phyloP scores from a whole-genome alignment of 2,329 filamentous ascomycete species.

The Allantophomopsis lycopodina region DNA sequence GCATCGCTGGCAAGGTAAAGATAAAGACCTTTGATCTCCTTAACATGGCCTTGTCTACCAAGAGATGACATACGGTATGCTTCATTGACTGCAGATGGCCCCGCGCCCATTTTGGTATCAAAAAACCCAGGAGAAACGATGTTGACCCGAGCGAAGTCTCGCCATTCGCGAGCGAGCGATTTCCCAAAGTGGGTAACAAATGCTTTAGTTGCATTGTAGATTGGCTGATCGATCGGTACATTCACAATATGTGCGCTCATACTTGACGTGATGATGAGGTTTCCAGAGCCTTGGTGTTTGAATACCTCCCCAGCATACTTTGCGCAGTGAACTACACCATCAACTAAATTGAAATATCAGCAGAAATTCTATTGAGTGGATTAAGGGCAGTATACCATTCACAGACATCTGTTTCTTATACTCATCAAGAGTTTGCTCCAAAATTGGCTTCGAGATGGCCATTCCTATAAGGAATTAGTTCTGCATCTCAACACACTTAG shows the following conservation, averaged over 20 bases:
- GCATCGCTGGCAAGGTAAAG: constrained; percentile 32
- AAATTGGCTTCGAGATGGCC: constrained; percentile 43
- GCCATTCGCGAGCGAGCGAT: constrained; percentile 56
- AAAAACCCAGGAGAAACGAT: constrained; percentile 56
- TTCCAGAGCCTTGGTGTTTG: constrained; percentile 42
- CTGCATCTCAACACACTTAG: constrained; percentile 48
- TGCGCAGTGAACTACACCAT: constrained; percentile 60
- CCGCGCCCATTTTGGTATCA: constrained; percentile 49
- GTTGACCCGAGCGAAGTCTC: constrained; percentile 56
- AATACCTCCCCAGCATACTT: constrained; percentile 54
- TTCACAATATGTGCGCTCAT: constrained; percentile 76
- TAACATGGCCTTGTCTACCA: constrained; percentile 43
- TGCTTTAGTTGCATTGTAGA: constrained; percentile 51
- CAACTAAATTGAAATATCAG: constrained; percentile 15
- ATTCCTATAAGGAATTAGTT: constrained; percentile 62
- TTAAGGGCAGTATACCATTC: too few relatives aligned
- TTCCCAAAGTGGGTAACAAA: constrained; percentile 50
- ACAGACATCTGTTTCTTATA: too few relatives aligned
- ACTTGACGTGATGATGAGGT: constrained; percentile 59
- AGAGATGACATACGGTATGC: constrained; percentile 42
- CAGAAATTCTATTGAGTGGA: too few relatives aligned
- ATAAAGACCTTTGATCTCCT: constrained; percentile 46
- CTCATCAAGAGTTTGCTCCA: too few relatives aligned
- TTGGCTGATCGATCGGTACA: constrained; percentile 56
- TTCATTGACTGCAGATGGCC: constrained; percentile 41